Evolutionary conservation across 2,329 filamentous ascomycete genomes (phyloP).

Genomic region (Atkinsonella texensis): DNA sequence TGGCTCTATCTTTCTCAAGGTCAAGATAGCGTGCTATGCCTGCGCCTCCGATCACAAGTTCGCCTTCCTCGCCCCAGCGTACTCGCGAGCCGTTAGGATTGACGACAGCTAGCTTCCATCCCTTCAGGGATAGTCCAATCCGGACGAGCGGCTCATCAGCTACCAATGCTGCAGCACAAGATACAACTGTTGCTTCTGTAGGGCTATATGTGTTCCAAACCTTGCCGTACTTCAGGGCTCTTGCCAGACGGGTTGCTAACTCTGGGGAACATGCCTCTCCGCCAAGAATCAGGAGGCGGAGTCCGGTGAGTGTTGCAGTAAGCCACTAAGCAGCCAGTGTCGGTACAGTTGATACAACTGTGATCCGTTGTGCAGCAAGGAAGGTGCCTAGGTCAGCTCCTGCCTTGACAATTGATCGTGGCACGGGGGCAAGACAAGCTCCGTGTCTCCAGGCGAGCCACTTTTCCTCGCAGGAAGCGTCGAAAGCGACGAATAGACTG

Average conservation of each 20-base stretch:
- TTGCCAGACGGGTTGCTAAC: conserved; percentile 9
- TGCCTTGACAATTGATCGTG: conserved; percentile 10
- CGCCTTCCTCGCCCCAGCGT: conserved; percentile 16
- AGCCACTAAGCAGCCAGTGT: conserved; percentile 11
- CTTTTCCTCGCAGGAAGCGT: conserved; percentile 13
- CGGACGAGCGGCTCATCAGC: conserved; percentile 8
- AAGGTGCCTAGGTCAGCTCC: conserved; percentile 9
- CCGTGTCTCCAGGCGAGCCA: conserved; percentile 12
- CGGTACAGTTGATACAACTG: conserved; percentile 12
- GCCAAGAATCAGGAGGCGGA: conserved; percentile 11
- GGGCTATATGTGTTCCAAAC: conserved; percentile 14
- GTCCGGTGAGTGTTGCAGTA: conserved; percentile 5
- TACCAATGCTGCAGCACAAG: conserved; percentile 9
- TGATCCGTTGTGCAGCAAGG: conserved; percentile 9
- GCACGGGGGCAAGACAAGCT: conserved; percentile 10
- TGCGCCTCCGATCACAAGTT: conserved; percentile 11
- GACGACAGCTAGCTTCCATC: conserved; percentile 11
- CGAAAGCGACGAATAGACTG: conserved; percentile 11
- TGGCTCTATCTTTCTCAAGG: conserved; percentile 8
- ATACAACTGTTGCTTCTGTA: conserved; percentile 13
- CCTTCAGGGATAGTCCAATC: conserved; percentile 11
- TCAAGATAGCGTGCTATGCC: conserved; percentile 11
- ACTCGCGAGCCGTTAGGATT: conserved; percentile 30
- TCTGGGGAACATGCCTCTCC: conserved; percentile 12
- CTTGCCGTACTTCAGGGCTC: conserved; percentile 3